These are phyloP conservation scores for Sphagnurus paluster DNA, from an alignment of 1,284 basidiomycete species.

Conservation along the genomic window DNA sequence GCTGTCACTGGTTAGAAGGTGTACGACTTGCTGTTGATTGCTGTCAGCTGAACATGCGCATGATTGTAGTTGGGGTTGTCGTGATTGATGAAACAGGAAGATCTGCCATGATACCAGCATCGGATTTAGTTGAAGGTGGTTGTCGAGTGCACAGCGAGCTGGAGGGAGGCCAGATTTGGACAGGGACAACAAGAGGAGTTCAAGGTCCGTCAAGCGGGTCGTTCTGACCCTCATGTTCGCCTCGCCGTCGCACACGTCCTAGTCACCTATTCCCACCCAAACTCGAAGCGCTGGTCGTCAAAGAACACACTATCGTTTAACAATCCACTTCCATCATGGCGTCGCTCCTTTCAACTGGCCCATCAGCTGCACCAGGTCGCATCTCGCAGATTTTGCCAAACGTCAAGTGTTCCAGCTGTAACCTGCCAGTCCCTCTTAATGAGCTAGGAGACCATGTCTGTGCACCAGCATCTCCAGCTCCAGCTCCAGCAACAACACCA, in stretches of 20 bases:
- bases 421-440: constrained; percentile 63
- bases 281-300: constrained; percentile 24
- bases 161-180: not conserved
- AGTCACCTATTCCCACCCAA: constrained; percentile 2
- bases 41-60: not conserved
- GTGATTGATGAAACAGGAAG: not conserved
- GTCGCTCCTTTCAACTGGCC: constrained; percentile 36
- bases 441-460: constrained; percentile 78
- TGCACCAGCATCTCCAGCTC: constrained; percentile 43
- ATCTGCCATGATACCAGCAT: not conserved
- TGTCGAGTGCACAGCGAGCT: not conserved
- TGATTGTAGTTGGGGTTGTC: no score
- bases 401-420: constrained; percentile 82
- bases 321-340: constrained; percentile 38
- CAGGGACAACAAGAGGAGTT: not conserved
- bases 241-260: constrained; percentile 6
- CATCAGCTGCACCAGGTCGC: constrained; percentile 33
- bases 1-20: no score
- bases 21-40: no score
- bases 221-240: constrained; percentile 3
- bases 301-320: constrained; percentile 15
- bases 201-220: not conserved
- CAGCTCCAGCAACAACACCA: constrained; percentile 41
- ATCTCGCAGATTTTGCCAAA: constrained; percentile 79
- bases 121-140: not conserved